Base-by-base conservation (phyloP, 108 stramenopile species). In the Nitzschia sp. region DNA sequence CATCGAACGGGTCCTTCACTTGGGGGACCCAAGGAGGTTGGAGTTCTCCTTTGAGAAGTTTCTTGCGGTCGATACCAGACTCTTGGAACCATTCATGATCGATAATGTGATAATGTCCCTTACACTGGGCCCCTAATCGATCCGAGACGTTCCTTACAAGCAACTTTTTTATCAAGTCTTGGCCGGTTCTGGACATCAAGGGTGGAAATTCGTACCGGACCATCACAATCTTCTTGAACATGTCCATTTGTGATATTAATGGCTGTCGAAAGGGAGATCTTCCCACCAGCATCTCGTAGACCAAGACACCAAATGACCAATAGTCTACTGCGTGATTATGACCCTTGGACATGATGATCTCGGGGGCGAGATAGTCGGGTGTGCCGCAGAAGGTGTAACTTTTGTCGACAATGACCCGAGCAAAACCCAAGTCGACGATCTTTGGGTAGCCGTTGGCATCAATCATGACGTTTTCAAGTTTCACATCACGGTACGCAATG, bases 301-400 rank as follows among this genome's bases (percentile, higher is more conserved):
- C 57, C 41, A 98, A 86, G 33, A 93, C 86, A 2, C 96, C 97
- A 27, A 89, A 79, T 1, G 95, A 88, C 97, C 97, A 98, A 56
- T 92, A 96, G 72, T 98, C 97, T 2, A 95, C 96, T 47, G 85
- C 90, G 59, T 95, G 87, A 65, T 92, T 90, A 72, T 98, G 96
- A 21, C 96, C 96, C 44, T 64, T 69, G 31, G 68, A 31, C 60
- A 76, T 56, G 44, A 76, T 76, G 35, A 76, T 64, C 31, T 76
- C 75, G 15, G 75, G 75, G 41, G 80, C 79, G 48, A 69, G 25
- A 50, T 69, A 69, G 15, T 63, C 61, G 4, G 75, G 67, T 46
- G 75, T 57, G 19, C 94, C 94, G 63, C 94, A 95, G 36, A 95
- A 84, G 2, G 94, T 66, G 53, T 55, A 66, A 1, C 44, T 46